Evolutionary conservation across 371 early-diverging fungal species (phyloP), one percentile per base, ranked within the genome.

Genomic region (Rhizopus microsporus): DNA sequence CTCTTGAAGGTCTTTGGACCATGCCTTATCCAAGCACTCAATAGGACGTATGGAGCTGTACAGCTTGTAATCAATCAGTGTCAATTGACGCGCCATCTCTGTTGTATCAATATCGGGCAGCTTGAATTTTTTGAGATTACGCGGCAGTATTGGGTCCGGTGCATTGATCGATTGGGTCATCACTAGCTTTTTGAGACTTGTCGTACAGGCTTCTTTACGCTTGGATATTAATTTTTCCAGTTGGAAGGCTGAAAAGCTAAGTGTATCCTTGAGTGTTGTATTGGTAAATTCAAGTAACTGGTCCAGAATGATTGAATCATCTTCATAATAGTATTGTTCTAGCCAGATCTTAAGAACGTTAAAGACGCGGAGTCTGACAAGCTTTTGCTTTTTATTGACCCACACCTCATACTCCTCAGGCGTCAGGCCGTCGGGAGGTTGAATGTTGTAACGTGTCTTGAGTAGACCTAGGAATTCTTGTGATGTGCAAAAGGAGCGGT

Each of bases 301-400:
- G 52, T 91, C 88, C 23, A 95, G 70, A 7, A 86, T 81, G 7
- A 46, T 76, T 0, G 63, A 62, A 13, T 82, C 85, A 46, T 88
- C 85, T 58, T 88, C 85, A 53, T 93, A 90, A 69, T 89, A 95
- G 70, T 91, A 88, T 59, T 82, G 76, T 65, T 95, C 95, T 6
- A 97, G 78, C 97, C 97, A 97, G 4, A 82, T 85, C 72, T 93
- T 93, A 59, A 94, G 77, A n/a, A 95, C 84, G 60, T 93, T 95
- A 65, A 84, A 89, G 0, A 97, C 96, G 44, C 94, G 88, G 46
- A 95, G 68, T 17, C 95, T 91, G 46, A 95, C 83, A 3, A 93
- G 87, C 43, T 83, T 91, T 57, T 86, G 82, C 68, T 96, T 95
- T 69, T 83, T 86, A 59, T 91, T 90, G 10, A 63, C 72, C 96